Base-by-base conservation (phyloP, 2,329 filamentous ascomycete genomes). In the Chaetomiaceae sp. region DNA sequence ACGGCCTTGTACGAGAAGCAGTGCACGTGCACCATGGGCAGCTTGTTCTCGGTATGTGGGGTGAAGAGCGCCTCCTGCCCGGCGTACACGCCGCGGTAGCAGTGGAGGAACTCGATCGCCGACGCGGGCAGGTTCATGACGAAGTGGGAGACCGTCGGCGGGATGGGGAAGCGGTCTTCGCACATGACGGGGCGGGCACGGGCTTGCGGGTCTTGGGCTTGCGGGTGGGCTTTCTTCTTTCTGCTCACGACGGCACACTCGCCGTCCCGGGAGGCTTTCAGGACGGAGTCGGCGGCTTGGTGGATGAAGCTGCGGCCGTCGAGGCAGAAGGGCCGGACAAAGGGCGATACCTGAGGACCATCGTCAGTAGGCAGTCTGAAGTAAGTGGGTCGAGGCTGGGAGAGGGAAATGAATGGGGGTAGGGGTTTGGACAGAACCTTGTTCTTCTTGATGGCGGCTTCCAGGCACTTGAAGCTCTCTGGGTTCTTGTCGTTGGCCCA, bases 401-500 rank as follows among this genome's bases (percentile, higher is more conserved):
- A 18, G 4, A 9, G 32, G 16, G 14, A 1, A 4, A n/a, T 11
- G 10, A 20, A 16, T 14, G 13, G 3, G 9, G 30, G 10, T 25
- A 29, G 25, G 13, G 40, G 29, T 4, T n/a, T n/a, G n/a, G 11
- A 25, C 51, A 67, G 57, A 58, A 90, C 89, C 75, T 95, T 96
- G 73, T 99, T 99, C 56, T 80, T 78, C 47, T 72, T 69, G 48
- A 95, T 78, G 8, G 87, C 88, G 32, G 85, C 79, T 25, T 78
- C 69, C 63, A 99, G 81, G 59, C 83, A 85, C 51, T 76, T 80
- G 70, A 84, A 90, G 63, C 90, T 91, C 64, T 95, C 88, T 0
- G 92, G 92, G 67, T 99, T 99, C 67, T 96, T 85, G 69, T 99
- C 94, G 71, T 97, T 99, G 34, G 91, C 94, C 85, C 89, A 95